Evolutionary conservation across 805 yeast genomes (phyloP).

Genomic region (Barnettozyma pratensis): DNA sequence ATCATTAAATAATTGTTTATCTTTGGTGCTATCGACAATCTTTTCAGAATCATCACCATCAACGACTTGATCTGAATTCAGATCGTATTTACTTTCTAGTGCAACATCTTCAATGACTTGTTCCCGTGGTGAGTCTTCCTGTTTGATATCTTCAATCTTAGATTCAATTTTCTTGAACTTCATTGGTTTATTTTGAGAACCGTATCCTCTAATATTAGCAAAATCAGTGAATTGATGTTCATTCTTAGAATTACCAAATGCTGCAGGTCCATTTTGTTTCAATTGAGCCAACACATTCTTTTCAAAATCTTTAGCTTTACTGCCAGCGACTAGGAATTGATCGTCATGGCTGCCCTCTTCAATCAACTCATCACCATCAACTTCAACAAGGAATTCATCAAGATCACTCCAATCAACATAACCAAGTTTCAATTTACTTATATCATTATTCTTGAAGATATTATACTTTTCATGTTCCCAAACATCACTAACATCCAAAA

Average conservation of each 20-base stretch:
- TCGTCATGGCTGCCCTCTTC: constrained; percentile 14
- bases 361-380: constrained; percentile 17
- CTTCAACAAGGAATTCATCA: constrained; percentile 32
- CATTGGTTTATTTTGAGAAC: constrained; percentile 12
- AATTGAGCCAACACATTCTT: constrained; percentile 17
- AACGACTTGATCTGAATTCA: constrained; percentile 20
- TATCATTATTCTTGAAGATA: constrained; percentile 75
- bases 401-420: constrained; percentile 68
- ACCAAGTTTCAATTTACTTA: constrained; percentile 41
- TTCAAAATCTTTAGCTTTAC: constrained; percentile 19
- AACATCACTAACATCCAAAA: constrained; percentile 63
- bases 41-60: constrained; percentile 8
- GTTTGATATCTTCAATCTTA: constrained; percentile 10
- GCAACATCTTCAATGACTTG: constrained; percentile 6
- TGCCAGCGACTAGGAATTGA: constrained; percentile 17
- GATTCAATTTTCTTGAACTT: constrained; percentile 18
- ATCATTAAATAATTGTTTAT: constrained; percentile 21
- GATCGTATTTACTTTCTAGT: constrained; percentile 21
- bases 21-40: constrained; percentile 9
- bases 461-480: constrained; percentile 72
- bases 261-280: constrained; percentile 13
- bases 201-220: constrained; percentile 13
- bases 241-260: constrained; percentile 16
- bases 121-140: constrained; percentile 2
- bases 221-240: constrained; percentile 19